These are phyloP conservation scores for Fusarium nodosum DNA, from an alignment of 2,329 filamentous ascomycete genomes.

Conservation along the genomic window DNA sequence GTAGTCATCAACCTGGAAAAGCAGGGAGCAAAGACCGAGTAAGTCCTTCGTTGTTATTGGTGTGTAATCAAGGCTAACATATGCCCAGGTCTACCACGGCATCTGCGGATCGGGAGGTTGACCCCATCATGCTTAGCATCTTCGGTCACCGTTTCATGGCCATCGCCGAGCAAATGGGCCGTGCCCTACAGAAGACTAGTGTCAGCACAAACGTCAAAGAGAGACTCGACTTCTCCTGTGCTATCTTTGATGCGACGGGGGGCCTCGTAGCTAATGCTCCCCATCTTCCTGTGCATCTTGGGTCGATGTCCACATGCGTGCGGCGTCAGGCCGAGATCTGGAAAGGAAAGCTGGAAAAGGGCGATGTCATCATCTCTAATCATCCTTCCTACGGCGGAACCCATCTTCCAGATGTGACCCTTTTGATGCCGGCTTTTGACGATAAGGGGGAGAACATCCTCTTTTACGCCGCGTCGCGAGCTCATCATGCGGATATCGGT, in stretches of 20 bases:
- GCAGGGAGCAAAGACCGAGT: conserved; percentile 57
- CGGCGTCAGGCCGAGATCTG: conserved; percentile 83
- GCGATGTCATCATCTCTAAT: conserved; percentile 86
- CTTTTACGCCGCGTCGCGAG: conserved; percentile 84
- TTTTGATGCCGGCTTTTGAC: conserved; percentile 83
- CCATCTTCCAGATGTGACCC: conserved; percentile 85
- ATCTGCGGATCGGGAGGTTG: conserved; percentile 64
- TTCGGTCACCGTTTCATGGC: conserved; percentile 89
- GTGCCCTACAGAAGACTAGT: conserved; percentile 83
- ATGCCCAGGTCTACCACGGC: conserved; percentile 40
- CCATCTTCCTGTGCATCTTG: conserved; percentile 83
- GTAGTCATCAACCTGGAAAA: conserved; percentile 87
- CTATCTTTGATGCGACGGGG: conserved; percentile 81
- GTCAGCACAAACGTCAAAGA: conserved; percentile 88
- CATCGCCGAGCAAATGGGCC: conserved; percentile 87
- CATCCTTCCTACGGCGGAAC: conserved; percentile 88
- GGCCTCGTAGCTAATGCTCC: conserved; percentile 84
- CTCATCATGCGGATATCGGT: conserved; percentile 88
- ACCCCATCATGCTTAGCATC: conserved; percentile 83
- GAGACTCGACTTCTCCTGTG: conserved; percentile 84
- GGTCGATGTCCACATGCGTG: conserved; percentile 86
- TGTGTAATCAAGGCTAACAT: background rate
- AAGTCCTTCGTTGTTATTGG: conserved; percentile 24
- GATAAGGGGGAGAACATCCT: conserved; percentile 75
- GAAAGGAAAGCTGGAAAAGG: conserved; percentile 80